Base-by-base conservation (phyloP, 78 protist species). In the Dictyostelium firmibasis region DNA sequence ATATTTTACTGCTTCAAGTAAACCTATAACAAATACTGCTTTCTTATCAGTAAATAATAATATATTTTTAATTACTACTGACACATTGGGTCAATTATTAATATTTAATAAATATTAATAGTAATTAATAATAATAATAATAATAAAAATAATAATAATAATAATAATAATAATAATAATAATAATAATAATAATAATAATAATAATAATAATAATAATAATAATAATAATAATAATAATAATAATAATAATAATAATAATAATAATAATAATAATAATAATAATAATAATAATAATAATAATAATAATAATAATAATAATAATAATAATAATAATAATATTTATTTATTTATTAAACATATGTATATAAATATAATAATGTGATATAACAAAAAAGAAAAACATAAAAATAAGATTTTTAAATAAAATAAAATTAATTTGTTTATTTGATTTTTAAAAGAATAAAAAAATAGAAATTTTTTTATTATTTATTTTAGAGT, bases 1-100 rank as follows among this genome's bases (percentile, higher is more conserved):
- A 50, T 89, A 35, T 33, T 31, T 89, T 29, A 57, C 87, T 47
- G 87, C 94, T 13, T 44, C 85, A 16, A 78, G 70, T 76, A 89
- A 70, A 81, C 81, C 87, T 23, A 62, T 89, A 18, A 89, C 94
- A 8, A 50, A 74, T 47, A 81, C 86, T 13, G 10, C 44, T 4
- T 89, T 89, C 47, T 20, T 81, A 16, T 35, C 78, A 69, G n/a
- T 41, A 9, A 64, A 44, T 41, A 70, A 27, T 69, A 29, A 69
- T 29, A 69, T 23, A 18, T 81, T 67, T 81, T 89, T 89, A 27
- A 35, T 89, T 16, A 20, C 87, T 6, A 89, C 94, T n/a, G 94
- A 89, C 50, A 69, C 88, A 11, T 3, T 75, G 57, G 94, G 94
- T 23, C 29, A 81, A 3, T 10, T 89, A 36, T 47, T 89, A 35